These are phyloP conservation scores for Serendipita sp. DNA, from an alignment of 768 basidiomycete species.

Conservation along the genomic window DNA sequence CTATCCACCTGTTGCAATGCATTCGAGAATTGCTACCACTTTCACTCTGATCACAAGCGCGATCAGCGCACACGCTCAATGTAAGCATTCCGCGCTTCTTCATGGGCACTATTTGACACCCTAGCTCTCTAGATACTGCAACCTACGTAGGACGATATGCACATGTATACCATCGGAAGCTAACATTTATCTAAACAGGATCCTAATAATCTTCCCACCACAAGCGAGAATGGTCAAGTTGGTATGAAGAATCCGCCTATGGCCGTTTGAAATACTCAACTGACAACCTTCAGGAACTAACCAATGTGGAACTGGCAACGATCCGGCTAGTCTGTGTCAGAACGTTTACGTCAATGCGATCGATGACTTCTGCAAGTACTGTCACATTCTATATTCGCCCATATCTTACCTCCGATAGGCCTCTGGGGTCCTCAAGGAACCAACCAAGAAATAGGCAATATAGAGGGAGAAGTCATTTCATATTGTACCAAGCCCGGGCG, in stretches of 20 bases:
- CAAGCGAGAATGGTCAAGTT: neutral
- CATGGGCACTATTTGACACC: neutral
- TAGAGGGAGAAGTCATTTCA: neutral
- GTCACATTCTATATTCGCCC: neutral
- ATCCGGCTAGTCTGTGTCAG: constrained; percentile 19
- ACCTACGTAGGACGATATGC: neutral
- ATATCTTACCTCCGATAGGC: neutral
- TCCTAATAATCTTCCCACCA: neutral
- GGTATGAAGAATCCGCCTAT: neutral
- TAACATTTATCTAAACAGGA: neutral
- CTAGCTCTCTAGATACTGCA: neutral
- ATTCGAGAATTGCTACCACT: neutral
- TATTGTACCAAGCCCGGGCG: neutral
- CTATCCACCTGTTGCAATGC: neutral
- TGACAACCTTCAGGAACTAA: constrained; percentile 7
- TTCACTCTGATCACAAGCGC: neutral
- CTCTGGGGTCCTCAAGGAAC: neutral
- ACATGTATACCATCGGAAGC: neutral
- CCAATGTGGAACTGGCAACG: constrained; percentile 18
- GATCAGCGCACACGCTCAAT: neutral
- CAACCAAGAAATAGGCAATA: neutral
- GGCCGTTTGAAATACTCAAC: neutral
- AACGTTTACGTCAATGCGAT: constrained; percentile 7
- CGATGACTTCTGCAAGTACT: constrained; percentile 10
- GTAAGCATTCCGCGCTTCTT: neutral